Evolutionary conservation across 768 basidiomycete species (phyloP).

Genomic region (Rhizopogon sp.): DNA sequence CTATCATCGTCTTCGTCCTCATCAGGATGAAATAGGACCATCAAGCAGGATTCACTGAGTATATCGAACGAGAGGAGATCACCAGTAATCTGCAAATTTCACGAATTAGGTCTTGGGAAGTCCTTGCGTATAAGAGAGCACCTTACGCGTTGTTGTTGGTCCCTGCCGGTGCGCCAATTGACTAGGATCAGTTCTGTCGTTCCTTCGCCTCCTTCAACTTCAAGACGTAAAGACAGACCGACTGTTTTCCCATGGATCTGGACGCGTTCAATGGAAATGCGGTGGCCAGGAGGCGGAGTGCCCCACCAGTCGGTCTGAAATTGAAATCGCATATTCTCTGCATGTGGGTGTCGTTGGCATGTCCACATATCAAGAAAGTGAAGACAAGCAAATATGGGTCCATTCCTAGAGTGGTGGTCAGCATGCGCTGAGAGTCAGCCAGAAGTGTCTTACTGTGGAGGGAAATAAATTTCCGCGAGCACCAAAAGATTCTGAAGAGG

Average conservation of each 20-base stretch:
- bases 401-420: conserved; percentile 13
- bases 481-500: conserved; percentile 25
- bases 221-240: conserved; percentile 23
- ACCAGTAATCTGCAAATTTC: conserved; percentile 14
- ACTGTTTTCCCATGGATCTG: conserved; percentile 22
- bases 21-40: conserved; percentile 25
- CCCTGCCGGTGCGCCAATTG: conserved; percentile 23
- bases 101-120: background rate
- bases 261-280: conserved; percentile 23
- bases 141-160: background rate
- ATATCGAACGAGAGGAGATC: conserved; percentile 28
- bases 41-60: conserved; percentile 19
- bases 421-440: background rate
- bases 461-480: conserved; percentile 24
- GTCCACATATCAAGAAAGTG: conserved; percentile 52
- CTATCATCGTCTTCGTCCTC: conserved; percentile 28
- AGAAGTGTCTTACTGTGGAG: conserved; percentile 15
- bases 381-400: conserved; percentile 25
- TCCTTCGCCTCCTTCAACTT: conserved; percentile 27
- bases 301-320: conserved; percentile 33
- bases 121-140: background rate
- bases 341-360: conserved; percentile 50
- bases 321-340: conserved; percentile 23
- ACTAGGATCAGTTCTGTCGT: conserved; percentile 25
- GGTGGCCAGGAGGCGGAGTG: conserved; percentile 25